Conservation (phyloP, 768 basidiomycete species). For the Lactarius akahatsu region DNA sequence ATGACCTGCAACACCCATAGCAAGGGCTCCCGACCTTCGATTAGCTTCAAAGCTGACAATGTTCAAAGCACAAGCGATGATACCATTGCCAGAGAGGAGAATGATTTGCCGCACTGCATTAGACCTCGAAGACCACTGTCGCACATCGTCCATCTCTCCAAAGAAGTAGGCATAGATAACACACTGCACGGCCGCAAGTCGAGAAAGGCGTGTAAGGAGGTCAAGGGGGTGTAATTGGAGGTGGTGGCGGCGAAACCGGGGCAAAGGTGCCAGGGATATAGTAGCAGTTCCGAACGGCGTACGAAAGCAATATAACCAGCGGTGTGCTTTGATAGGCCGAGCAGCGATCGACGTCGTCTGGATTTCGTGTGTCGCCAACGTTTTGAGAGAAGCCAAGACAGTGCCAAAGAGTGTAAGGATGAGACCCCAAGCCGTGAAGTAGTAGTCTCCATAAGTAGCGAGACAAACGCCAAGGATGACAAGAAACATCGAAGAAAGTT, state of each 20-base stretch:
- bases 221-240: constrained; percentile 72
- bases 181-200: constrained; percentile 88
- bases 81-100: constrained; percentile 73
- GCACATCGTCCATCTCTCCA: constrained; percentile 75
- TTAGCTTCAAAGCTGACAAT: constrained; percentile 97
- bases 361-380: constrained; percentile 83
- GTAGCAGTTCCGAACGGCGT: constrained; percentile 24
- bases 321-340: constrained; percentile 24
- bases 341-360: constrained; percentile 43
- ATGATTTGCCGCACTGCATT: constrained; percentile 9
- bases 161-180: constrained; percentile 69
- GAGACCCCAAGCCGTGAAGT: constrained; percentile 83
- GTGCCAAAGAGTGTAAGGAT: constrained; percentile 88
- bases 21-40: constrained; percentile 81
- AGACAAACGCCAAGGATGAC: constrained; percentile 90
- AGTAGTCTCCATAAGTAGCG: constrained; percentile 95
- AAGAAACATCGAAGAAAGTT: constrained; percentile 73
- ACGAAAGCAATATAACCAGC: not conserved
- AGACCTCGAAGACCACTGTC: constrained; percentile 36
- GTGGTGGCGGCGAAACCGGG: constrained; percentile 32
- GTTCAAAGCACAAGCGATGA: constrained; percentile 89
- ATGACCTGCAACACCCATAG: constrained; percentile 88
- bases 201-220: constrained; percentile 85
- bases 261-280: constrained; percentile 24
- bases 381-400: constrained; percentile 89